Conservation (phyloP, 352 stramenopile species). For the Globisporangium radiosum region DNA sequence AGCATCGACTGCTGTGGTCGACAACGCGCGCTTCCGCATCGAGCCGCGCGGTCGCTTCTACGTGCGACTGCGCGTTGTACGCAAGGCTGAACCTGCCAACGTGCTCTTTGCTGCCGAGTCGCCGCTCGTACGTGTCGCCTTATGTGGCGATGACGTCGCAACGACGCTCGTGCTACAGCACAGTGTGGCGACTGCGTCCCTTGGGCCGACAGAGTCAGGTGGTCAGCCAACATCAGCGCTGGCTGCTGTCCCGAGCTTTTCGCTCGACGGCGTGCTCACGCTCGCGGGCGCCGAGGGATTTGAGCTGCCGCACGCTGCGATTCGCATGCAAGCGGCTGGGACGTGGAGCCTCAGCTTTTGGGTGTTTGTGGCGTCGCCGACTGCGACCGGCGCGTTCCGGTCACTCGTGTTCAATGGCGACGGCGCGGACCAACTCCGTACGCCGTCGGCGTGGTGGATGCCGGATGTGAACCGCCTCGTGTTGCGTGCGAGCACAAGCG, state of each 20-base stretch:
- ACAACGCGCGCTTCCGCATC: slow-evolving; percentile 24
- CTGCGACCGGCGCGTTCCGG: slow-evolving; percentile 44
- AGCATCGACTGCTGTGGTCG: slow-evolving; percentile 1
- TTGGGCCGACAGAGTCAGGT: too few species aligned
- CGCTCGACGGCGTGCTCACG: slow-evolving; percentile 39
- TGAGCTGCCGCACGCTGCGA: slow-evolving; percentile 29
- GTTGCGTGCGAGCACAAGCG: slow-evolving; percentile 57
- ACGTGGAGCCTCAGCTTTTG: slow-evolving; percentile 71
- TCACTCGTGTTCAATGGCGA: slow-evolving; percentile 83
- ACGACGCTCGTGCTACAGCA: slow-evolving; percentile 1
- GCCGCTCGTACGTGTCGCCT: slow-evolving; percentile 9
- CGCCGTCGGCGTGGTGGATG: slow-evolving; percentile 77
- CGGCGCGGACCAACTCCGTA: slow-evolving; percentile 53
- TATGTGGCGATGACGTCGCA: slow-evolving; percentile 6
- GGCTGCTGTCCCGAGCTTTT: slow-evolving; percentile 13
- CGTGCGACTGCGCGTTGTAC: slow-evolving; percentile 15
- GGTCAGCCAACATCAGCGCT: not conserved
- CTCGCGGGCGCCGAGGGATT: slow-evolving; percentile 42
- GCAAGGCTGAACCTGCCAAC: not conserved
- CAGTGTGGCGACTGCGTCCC: not conserved
- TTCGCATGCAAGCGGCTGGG: slow-evolving; percentile 26
- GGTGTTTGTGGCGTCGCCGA: slow-evolving; percentile 45
- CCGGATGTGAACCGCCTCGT: slow-evolving; percentile 54
- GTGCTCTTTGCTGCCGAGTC: slow-evolving; percentile 7
- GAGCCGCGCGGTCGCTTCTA: slow-evolving; percentile 26